phyloP scores from a whole-genome alignment of 2,329 filamentous ascomycete species.

The Ophiostoma tasmaniense region DNA sequence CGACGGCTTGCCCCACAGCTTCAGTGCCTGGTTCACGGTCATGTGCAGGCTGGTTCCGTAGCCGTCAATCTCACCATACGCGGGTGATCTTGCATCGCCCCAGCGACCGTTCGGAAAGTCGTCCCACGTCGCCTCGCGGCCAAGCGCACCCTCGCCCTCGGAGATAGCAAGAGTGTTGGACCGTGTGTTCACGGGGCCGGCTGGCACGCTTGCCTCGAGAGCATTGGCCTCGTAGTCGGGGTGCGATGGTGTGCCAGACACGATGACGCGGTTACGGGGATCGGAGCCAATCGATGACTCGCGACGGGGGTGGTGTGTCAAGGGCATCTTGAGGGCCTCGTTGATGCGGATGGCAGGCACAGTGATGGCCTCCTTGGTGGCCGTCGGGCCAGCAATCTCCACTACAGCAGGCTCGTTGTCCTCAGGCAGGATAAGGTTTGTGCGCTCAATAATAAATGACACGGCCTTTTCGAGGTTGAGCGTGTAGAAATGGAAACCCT shows the following conservation, averaged over 20 bases:
- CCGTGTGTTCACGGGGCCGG: constrained; percentile 64
- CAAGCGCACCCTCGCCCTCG: constrained; percentile 81
- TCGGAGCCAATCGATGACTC: constrained; percentile 75
- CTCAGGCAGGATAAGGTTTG: constrained; percentile 63
- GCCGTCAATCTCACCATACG: constrained; percentile 89
- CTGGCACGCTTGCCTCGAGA: constrained; percentile 67
- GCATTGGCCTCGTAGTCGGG: constrained; percentile 65
- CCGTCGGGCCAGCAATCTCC: constrained; percentile 32
- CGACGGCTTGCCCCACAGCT: constrained; percentile 75
- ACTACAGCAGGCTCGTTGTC: constrained; percentile 27
- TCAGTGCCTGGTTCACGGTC: constrained; percentile 71
- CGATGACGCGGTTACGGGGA: constrained; percentile 79
- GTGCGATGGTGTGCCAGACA: constrained; percentile 54
- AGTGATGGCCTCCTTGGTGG: constrained; percentile 36
- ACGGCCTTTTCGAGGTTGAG: constrained; percentile 94
- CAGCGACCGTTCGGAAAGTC: constrained; percentile 97
- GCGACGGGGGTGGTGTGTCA: constrained; percentile 42
- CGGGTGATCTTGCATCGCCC: constrained; percentile 93
- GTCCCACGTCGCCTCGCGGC: constrained; percentile 95
- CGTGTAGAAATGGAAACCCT: constrained; percentile 95
- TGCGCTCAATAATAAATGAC: constrained; percentile 81
- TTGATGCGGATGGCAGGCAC: constrained; percentile 46
- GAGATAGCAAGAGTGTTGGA: constrained; percentile 87
- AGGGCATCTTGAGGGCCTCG: constrained; percentile 32
- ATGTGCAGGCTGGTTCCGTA: constrained; percentile 95